Evolutionary conservation across 176 grass and related monocot genomes (phyloP).

Genomic region (Carex scoparia): DNA sequence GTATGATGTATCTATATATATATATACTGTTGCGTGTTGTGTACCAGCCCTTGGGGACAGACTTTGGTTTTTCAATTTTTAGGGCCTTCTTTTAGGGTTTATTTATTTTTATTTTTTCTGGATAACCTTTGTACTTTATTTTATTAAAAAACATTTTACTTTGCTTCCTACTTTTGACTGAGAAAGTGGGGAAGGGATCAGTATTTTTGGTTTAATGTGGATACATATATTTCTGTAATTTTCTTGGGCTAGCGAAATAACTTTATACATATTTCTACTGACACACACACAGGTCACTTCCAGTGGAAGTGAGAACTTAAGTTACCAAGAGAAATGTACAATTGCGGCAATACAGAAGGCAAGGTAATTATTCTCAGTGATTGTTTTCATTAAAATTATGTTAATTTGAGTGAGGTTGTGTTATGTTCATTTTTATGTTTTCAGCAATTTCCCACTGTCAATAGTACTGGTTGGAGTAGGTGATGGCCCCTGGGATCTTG

Average conservation of each 20-base stretch:
- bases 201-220: neutral
- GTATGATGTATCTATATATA: neutral
- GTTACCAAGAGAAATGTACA: conserved; percentile 34
- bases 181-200: neutral
- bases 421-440: conserved; percentile 6
- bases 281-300: neutral
- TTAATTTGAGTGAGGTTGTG: neutral
- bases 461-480: conserved; percentile 40
- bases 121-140: neutral
- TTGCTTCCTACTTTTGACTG: neutral
- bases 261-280: neutral
- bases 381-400: conserved; percentile 18
- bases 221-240: neutral
- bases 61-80: neutral
- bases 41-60: neutral
- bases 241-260: neutral
- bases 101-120: neutral
- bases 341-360: conserved; percentile 24
- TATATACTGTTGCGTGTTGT: neutral
- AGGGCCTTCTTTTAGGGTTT: neutral
- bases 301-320: conserved; percentile 3
- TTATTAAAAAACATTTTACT: neutral
- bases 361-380: conserved; percentile 19
- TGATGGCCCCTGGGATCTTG: conserved; percentile 38
- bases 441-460: conserved; percentile 35